phyloP scores from a whole-genome alignment of 129 eudicot species.

The Tanacetum coccineum region DNA sequence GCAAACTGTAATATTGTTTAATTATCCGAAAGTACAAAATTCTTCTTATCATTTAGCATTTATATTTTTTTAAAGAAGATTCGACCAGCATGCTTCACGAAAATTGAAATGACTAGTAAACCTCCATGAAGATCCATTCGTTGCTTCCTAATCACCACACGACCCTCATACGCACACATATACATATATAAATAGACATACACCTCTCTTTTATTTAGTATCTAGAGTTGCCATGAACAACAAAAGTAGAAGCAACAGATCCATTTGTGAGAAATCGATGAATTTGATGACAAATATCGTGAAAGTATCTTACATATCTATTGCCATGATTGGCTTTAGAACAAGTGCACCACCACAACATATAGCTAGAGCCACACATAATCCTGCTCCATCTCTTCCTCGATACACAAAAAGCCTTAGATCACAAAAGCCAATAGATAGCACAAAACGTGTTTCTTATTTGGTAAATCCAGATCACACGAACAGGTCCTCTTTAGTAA shows the following conservation, averaged over 20 bases:
- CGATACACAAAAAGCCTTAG: conserved; percentile 34
- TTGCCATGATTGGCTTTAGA: conserved; percentile 33
- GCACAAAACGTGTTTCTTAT: conserved; percentile 25
- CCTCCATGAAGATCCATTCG: conserved; percentile 16
- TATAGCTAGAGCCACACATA: conserved; percentile 15
- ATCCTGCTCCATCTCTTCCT: conserved; percentile 17
- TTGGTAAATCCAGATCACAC: conserved; percentile 25
- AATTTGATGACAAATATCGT: conserved; percentile 43
- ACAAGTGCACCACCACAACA: conserved; percentile 21
- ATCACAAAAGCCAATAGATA: conserved; percentile 26
- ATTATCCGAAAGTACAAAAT: conserved; percentile 21
- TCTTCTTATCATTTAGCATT: conserved; percentile 25
- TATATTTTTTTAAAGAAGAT: conserved; percentile 32
- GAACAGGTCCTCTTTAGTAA: conserved; percentile 7
- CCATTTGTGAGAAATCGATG: conserved; percentile 50
- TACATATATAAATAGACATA: neutral
- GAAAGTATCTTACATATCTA: conserved; percentile 40
- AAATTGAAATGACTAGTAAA: neutral
- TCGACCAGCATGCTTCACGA: conserved; percentile 24
- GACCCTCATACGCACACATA: conserved; percentile 2
- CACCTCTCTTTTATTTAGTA: neutral
- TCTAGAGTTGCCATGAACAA: conserved; percentile 29
- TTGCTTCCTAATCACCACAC: conserved; percentile 22
- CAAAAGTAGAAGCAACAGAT: conserved; percentile 31
- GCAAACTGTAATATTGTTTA: neutral